phyloP scores from a whole-genome alignment of 108 stramenopile genomes.

The Cyclotella kingstonii region DNA sequence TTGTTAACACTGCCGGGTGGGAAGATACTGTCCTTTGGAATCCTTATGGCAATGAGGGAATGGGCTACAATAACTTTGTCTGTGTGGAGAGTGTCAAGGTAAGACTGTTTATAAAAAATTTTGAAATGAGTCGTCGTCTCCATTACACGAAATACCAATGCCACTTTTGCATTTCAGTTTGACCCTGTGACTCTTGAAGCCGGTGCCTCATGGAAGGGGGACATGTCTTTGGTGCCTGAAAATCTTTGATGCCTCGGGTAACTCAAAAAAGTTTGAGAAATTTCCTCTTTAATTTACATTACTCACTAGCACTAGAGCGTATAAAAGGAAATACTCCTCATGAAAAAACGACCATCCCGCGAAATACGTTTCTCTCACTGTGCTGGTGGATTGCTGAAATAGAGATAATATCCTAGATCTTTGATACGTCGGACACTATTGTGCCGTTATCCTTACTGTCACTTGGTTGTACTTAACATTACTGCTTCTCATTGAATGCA shows the following conservation, averaged over 20 bases:
- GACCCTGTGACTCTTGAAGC: slow-evolving; percentile 82
- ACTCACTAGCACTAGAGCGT: not conserved
- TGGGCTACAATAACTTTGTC: slow-evolving; percentile 96
- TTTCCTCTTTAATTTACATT: not conserved
- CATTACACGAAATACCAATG: not conserved
- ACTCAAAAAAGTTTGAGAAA: too few species aligned
- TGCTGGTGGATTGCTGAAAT: too few species aligned
- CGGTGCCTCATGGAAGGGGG: slow-evolving; percentile 73
- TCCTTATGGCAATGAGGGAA: slow-evolving; percentile 92
- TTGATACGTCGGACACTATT: too few species aligned
- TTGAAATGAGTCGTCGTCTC: not conserved
- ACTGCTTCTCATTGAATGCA: too few species aligned
- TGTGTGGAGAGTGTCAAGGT: slow-evolving; percentile 92
- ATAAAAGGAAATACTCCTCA: too few species aligned
- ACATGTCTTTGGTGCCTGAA: slow-evolving; percentile 70
- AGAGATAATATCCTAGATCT: too few species aligned
- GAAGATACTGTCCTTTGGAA: slow-evolving; percentile 94
- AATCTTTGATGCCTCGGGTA: slow-evolving; percentile 13
- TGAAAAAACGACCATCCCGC: too few species aligned
- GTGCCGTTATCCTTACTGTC: too few species aligned
- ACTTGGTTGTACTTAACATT: too few species aligned
- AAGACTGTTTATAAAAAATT: not conserved
- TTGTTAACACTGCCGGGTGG: slow-evolving; percentile 88
- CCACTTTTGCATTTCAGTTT: slow-evolving; percentile 40
- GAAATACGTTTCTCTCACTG: too few species aligned